Percentiles rank a stretch among this genome's conserved stretches.
phyloP scores from a whole-genome alignment of 805 yeast species.

The Saccharomycopsis microspora region DNA sequence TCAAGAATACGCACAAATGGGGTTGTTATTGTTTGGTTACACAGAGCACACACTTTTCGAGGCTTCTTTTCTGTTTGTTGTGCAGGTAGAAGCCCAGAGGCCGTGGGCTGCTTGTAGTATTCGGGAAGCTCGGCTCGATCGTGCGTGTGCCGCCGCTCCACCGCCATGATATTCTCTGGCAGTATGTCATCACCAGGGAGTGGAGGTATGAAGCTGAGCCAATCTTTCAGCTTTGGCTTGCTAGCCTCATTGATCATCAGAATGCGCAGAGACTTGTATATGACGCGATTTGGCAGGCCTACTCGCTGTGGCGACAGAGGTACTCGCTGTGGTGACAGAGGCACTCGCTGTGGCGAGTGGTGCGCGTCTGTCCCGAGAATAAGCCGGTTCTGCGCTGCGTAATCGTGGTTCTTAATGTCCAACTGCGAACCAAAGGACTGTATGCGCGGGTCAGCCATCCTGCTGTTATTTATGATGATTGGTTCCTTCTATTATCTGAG shows the following conservation, averaged over 20 bases:
- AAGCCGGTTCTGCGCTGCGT: slow-evolving; percentile 4
- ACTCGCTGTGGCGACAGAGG: no score
- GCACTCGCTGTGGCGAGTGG: no score
- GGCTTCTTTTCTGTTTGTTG: not conserved
- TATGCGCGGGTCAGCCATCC: slow-evolving; percentile 7
- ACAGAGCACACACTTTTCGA: slow-evolving; percentile 35
- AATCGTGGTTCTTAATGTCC: slow-evolving; percentile 13
- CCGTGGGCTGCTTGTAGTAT: slow-evolving; percentile 2
- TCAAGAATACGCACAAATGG: slow-evolving; percentile 81
- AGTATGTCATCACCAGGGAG: slow-evolving; percentile 16
- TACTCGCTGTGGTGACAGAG: no score
- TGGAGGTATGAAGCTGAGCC: slow-evolving; percentile 22
- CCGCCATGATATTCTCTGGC: not conserved
- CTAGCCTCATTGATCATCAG: not conserved
- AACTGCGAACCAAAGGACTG: slow-evolving; percentile 9
- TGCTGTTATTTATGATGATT: no score
- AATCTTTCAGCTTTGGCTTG: slow-evolving; percentile 3
- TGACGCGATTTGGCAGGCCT: not conserved
- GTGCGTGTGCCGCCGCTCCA: slow-evolving; percentile 2
- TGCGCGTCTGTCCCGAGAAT: no score
- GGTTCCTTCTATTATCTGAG: no score
- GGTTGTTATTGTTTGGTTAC: slow-evolving; percentile 46
- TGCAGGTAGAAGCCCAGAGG: not conserved
- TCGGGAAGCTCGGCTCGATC: slow-evolving; percentile 1
- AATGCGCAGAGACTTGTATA: not conserved